Base-by-base conservation (phyloP, 352 stramenopile genomes). In the Phytophthora constricta region DNA sequence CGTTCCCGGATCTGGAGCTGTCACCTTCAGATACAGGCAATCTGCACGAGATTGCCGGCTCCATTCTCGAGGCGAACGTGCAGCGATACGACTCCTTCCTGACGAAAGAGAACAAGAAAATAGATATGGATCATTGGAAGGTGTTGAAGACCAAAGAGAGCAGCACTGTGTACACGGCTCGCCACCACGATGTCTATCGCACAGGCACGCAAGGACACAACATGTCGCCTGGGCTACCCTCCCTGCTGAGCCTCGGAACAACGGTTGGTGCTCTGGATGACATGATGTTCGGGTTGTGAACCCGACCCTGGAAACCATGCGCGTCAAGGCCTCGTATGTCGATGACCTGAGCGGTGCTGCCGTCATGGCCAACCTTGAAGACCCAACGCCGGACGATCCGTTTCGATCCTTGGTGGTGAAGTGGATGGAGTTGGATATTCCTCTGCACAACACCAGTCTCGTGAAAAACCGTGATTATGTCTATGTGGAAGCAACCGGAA, bases 391-490 rank as follows among this genome's bases (percentile, higher is more conserved):
- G 4, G 47, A 71, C 2, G 63, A 65, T 14, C 72, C 68, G 2
- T 74, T 77, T 39, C 53, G 41, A 0, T 77, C 68, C 10, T 56
- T 82, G 9, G 47, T 70, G 1, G 52, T 82, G 23, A 79, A 79
- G 59, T 82, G 74, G 74, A 75, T 72, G 52, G 67, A 77, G 59
- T 46, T 77, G 11, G 69, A 77, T 48, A 74, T 77, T 22, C 69
- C 69, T 4, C 43, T 73, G 5, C 64, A 73, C 50, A 52, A 26
- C 4, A 77, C 69, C 4, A 73, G 60, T 17, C 43, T 77, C 31
- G 51, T 79, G 9, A 68, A 77, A 20, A 78, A 74, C 64, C 65
- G 75, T 2, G 75, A 83, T 67, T 83, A 81, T 58, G 72, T 83
- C 10, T 80, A 81, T 62, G 50, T 81, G 4, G 75, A 83, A 33